Conservation (phyloP, 345 rosid genomes). For the Gossypium turneri region DNA sequence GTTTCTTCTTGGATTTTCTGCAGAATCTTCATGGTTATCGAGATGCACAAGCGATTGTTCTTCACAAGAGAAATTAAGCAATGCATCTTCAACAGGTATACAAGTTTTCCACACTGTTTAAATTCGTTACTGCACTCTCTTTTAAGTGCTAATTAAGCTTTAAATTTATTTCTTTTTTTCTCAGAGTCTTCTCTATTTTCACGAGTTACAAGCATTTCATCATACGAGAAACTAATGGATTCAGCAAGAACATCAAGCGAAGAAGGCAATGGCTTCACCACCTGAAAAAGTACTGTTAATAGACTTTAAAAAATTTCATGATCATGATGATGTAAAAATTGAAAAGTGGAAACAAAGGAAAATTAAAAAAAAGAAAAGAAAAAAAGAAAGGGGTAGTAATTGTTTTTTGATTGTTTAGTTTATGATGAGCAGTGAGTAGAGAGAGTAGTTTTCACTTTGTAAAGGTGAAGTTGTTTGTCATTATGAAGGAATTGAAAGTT, state of each 20-base stretch:
- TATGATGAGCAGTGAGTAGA: conserved; percentile 25
- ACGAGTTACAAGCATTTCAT: conserved; percentile 32
- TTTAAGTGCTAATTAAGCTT: neutral
- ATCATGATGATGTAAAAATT: conserved; percentile 13
- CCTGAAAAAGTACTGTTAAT: neutral
- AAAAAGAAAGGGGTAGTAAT: neutral
- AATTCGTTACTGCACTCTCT: no score
- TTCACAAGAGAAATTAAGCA: conserved; percentile 40
- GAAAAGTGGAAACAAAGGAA: neutral
- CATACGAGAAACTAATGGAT: conserved; percentile 19
- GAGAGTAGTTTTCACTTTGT: conserved; percentile 20
- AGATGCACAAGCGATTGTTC: conserved; percentile 38
- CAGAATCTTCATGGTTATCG: conserved; percentile 42
- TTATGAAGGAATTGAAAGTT: conserved; percentile 34
- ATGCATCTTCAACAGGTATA: conserved; percentile 45
- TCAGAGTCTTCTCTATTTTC: conserved; percentile 42
- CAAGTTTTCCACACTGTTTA: neutral
- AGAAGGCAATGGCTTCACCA: conserved; percentile 17
- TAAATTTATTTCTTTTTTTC: neutral
- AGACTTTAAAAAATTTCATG: neutral
- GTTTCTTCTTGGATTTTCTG: neutral
- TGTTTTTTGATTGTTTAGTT: conserved; percentile 2
- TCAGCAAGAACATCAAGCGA: conserved; percentile 26
- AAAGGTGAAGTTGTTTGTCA: conserved; percentile 27
- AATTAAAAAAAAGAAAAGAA: neutral